These are phyloP conservation scores for Coniosporium tulheliwenetii DNA, from an alignment of 2,329 filamentous ascomycete species.

Conservation along the genomic window DNA sequence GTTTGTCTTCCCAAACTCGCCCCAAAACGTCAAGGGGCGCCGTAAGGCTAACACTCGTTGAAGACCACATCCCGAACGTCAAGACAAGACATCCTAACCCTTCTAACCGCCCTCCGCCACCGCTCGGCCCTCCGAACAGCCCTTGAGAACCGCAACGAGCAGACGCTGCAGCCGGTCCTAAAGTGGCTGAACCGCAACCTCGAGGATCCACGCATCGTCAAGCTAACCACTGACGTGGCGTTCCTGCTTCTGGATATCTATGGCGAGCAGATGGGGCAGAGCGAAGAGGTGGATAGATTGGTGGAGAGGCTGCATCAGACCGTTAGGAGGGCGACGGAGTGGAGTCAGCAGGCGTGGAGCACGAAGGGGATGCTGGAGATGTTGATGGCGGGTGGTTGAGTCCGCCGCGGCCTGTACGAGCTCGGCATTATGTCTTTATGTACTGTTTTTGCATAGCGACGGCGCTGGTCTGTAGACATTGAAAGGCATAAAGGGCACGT, in stretches of 20 bases:
- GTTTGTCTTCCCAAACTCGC: constrained; percentile 6
- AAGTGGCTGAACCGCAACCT: constrained; percentile 73
- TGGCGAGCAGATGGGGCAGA: constrained; percentile 60
- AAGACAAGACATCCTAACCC: constrained; percentile 43
- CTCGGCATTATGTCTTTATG: neutral
- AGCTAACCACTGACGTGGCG: constrained; percentile 67
- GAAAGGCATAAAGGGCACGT: too few relatives aligned
- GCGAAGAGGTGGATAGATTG: constrained; percentile 53
- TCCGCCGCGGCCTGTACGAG: neutral
- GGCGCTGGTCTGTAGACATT: constrained; percentile 11
- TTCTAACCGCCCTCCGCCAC: constrained; percentile 74
- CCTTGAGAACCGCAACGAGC: constrained; percentile 66
- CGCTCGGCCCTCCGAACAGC: constrained; percentile 71
- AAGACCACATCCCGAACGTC: neutral
- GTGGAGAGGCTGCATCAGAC: constrained; percentile 53
- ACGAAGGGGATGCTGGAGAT: constrained; percentile 82
- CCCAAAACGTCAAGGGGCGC: too few relatives aligned
- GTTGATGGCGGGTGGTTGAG: constrained; percentile 36
- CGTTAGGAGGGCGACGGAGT: constrained; percentile 65
- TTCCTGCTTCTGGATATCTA: constrained; percentile 79
- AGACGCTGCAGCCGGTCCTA: constrained; percentile 65
- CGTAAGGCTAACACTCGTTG: too few relatives aligned
- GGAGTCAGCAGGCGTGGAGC: constrained; percentile 66
- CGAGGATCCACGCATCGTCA: constrained; percentile 65
- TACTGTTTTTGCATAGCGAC: constrained; percentile 17